Evolutionary conservation across 306 rosid genomes (phyloP), one percentile per base, ranked within the genome.

Genomic region (Lathyrus oleraceus): DNA sequence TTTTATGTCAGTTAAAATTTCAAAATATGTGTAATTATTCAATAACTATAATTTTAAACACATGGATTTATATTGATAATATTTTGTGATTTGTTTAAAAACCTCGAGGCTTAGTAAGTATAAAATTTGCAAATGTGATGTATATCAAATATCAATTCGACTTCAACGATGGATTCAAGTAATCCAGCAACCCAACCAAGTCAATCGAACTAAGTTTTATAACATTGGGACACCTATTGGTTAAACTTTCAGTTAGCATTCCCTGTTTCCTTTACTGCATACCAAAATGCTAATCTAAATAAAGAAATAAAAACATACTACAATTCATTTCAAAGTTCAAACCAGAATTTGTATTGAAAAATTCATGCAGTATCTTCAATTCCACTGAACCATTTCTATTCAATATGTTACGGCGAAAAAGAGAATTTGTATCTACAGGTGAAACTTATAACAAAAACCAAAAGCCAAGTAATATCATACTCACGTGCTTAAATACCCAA

Each of bases 401-500:
- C 45, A 63, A 17, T n/a, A 28, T 23, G 65, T 19, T 60, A 19
- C 54, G 2, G 60, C 45, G 2, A 69, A 76, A 71, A 74, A 59
- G 5, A 14, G 17, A 52, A 35, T 58, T 51, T 28, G 9, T 21
- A 10, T 66, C 40, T 10, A 21, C 39, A 32, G 21, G 10, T 47
- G 42, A 40, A 52, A 45, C 12, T 61, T 16, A 54, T 1, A 25
- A 78, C 40, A 43, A 75, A 43, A 75, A 58, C 15, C 56, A 52
- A 66, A 77, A 67, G 39, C 60, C 67, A 61, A 72, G 74, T 14
- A 54, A 72, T 77, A 70, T 79, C 71, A 42, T 54, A 62, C 98
- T 87, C 79, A 90, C 98, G 68, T 94, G 98, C 82, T 94, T 94
- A 73, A 94, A 90, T 54, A 94, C 98, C 98, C 97, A 94, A 8